A percentile compares a stretch with the other conserved stretches of the same genome.
Conservation (phyloP, 1,284 basidiomycete genomes). For the Schizopora paradoxa region DNA sequence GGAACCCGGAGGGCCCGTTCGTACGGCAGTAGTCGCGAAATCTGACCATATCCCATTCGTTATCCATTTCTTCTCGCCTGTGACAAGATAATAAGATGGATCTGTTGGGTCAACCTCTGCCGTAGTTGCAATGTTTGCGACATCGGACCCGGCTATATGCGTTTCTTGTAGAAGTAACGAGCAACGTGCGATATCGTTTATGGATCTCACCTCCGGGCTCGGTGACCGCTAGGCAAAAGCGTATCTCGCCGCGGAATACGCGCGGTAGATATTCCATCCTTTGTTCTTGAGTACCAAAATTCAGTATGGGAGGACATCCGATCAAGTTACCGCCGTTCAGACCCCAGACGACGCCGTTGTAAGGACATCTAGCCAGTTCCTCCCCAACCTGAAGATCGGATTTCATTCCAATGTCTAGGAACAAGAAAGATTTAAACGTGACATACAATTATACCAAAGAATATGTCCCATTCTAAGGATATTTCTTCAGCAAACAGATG, state of each 20-base stretch:
- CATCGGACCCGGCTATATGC: constrained; percentile 19
- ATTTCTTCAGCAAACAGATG: too few relatives aligned
- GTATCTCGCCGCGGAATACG: constrained; percentile 14
- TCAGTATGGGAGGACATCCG: constrained; percentile 17
- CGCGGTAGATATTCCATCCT: constrained; percentile 13
- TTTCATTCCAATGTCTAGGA: too few relatives aligned
- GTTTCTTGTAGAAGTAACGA: neutral
- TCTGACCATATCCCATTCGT: constrained; percentile 20
- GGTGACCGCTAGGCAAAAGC: constrained; percentile 20
- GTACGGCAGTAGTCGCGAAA: constrained; percentile 19
- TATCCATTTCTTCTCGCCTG: constrained; percentile 22
- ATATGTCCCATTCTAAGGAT: constrained; percentile 18
- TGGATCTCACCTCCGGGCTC: constrained; percentile 19
- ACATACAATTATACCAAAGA: constrained; percentile 18
- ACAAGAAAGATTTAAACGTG: too few relatives aligned
- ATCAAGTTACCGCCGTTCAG: constrained; percentile 16
- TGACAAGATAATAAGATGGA: constrained; percentile 16
- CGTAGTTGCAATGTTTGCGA: constrained; percentile 17
- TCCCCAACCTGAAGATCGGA: constrained; percentile 13
- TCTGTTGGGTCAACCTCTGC: constrained; percentile 12
- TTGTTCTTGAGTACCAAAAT: constrained; percentile 20
- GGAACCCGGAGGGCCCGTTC: constrained; percentile 12
- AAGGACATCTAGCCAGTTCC: constrained; percentile 15
- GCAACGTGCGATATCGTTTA: neutral
- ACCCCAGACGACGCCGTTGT: constrained; percentile 17